Conservation (phyloP, 495 filamentous ascomycete genomes). For the Endocarpon pusillum region DNA sequence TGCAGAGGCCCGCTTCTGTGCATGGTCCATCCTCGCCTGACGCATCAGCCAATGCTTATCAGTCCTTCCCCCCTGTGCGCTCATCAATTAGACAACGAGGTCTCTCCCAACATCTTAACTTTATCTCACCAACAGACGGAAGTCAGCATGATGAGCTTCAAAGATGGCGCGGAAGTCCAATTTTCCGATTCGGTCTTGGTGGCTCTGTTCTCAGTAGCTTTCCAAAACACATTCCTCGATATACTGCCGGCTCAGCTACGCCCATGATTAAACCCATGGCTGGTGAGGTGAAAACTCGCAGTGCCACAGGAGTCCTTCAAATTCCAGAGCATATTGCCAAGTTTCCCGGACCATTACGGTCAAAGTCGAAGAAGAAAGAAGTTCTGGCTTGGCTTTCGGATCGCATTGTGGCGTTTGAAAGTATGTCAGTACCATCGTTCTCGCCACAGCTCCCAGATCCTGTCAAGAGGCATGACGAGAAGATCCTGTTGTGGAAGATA, state of each 20-base stretch:
- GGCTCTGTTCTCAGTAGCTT: conserved; percentile 72
- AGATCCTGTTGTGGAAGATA: conserved; percentile 76
- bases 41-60: conserved; percentile 21
- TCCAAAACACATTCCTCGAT: conserved; percentile 75
- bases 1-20: conserved; percentile 53
- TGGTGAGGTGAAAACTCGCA: conserved; percentile 64
- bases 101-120: conserved; percentile 30
- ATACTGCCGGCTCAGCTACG: conserved; percentile 48
- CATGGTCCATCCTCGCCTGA: conserved; percentile 36
- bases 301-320: conserved; percentile 50
- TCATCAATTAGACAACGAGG: conserved; percentile 15
- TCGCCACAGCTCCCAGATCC: conserved; percentile 33
- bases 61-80: conserved; percentile 11
- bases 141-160: conserved; percentile 60
- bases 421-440: conserved; percentile 31
- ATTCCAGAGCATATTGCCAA: conserved; percentile 51
- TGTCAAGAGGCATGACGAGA: conserved; percentile 60
- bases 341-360: conserved; percentile 79
- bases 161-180: conserved; percentile 77
- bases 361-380: conserved; percentile 92
- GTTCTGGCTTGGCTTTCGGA: conserved; percentile 61
- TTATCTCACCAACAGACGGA: conserved; percentile 59
- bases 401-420: conserved; percentile 56
- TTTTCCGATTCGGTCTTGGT: conserved; percentile 78
- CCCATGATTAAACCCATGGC: conserved; percentile 73